Evolutionary conservation across 1,284 basidiomycete genomes (phyloP).

Genomic region (Xerocomus amazonicus): DNA sequence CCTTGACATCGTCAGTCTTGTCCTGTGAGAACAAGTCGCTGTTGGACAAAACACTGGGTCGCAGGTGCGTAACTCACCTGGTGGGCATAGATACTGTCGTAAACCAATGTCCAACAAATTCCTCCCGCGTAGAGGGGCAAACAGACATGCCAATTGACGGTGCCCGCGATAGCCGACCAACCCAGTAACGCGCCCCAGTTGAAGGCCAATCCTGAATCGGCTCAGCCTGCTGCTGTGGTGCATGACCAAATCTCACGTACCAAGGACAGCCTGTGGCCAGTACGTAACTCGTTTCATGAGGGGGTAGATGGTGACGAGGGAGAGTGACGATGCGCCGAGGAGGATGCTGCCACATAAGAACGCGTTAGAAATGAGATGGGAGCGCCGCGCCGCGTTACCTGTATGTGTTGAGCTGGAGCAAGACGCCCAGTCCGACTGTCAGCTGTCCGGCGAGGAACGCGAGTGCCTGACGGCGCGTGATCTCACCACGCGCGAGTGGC

Average conservation of each 20-base stretch:
- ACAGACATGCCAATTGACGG: constrained; percentile 80
- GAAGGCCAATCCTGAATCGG: constrained; percentile 76
- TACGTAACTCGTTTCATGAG: constrained; percentile 97
- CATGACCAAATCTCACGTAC: constrained; percentile 40
- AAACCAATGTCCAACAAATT: constrained; percentile 91
- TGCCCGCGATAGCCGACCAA: constrained; percentile 90
- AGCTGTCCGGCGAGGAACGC: constrained; percentile 85
- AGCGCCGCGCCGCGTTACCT: constrained; percentile 51
- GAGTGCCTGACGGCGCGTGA: constrained; percentile 75
- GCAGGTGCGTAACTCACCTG: constrained; percentile 52
- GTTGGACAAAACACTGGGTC: not conserved
- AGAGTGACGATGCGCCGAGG: constrained; percentile 87
- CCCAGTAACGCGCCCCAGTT: constrained; percentile 98
- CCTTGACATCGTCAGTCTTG: constrained; percentile 86
- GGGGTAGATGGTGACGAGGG: constrained; percentile 87
- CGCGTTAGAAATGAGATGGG: not conserved
- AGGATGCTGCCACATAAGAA: constrained; percentile 61
- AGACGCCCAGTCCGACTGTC: constrained; percentile 79
- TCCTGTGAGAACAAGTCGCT: constrained; percentile 53
- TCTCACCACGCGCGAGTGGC: constrained; percentile 78
- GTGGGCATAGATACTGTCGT: constrained; percentile 98
- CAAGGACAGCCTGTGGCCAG: constrained; percentile 94
- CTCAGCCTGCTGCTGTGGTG: not conserved
- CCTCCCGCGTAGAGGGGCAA: constrained; percentile 90
- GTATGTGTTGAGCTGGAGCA: constrained; percentile 93